phyloP scores from a whole-genome alignment of 2,329 filamentous ascomycete species.

The Torrubiellomyces zombiae region DNA sequence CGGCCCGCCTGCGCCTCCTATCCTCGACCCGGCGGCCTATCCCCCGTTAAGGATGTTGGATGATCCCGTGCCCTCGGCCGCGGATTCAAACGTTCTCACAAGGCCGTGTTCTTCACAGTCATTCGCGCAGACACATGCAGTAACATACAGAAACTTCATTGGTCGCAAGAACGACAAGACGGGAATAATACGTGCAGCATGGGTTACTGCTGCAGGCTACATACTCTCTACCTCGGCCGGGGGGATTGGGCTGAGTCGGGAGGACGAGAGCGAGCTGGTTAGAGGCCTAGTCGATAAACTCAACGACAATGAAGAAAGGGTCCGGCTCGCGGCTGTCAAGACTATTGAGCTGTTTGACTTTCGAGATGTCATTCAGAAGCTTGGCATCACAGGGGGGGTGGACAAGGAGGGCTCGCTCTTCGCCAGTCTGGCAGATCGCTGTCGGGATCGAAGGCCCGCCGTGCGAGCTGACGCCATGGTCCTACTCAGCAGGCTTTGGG shows the following conservation, averaged over 20 bases:
- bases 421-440: constrained; percentile 67
- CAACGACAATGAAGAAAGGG: constrained; percentile 77
- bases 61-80: constrained; percentile 28
- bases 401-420: constrained; percentile 64
- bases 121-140: constrained; percentile 66
- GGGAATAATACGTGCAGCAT: constrained; percentile 63
- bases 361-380: constrained; percentile 62
- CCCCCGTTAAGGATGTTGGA: constrained; percentile 55
- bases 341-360: constrained; percentile 70
- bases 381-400: constrained; percentile 61
- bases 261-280: constrained; percentile 64
- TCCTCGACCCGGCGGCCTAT: constrained; percentile 68
- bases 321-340: constrained; percentile 76
- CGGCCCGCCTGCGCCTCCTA: constrained; percentile 57
- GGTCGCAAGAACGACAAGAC: constrained; percentile 78
- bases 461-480: constrained; percentile 81
- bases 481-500: constrained; percentile 75
- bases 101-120: constrained; percentile 77
- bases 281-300: constrained; percentile 64
- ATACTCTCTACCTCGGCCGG: constrained; percentile 86
- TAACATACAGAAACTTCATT: constrained; percentile 70
- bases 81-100: constrained; percentile 48
- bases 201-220: constrained; percentile 69
- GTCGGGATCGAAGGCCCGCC: constrained; percentile 66
- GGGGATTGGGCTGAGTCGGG: constrained; percentile 68